Evolutionary conservation across 2,329 filamentous ascomycete genomes (phyloP), one percentile per base, ranked within the genome.

Genomic region (Amauroascus verrucosus): DNA sequence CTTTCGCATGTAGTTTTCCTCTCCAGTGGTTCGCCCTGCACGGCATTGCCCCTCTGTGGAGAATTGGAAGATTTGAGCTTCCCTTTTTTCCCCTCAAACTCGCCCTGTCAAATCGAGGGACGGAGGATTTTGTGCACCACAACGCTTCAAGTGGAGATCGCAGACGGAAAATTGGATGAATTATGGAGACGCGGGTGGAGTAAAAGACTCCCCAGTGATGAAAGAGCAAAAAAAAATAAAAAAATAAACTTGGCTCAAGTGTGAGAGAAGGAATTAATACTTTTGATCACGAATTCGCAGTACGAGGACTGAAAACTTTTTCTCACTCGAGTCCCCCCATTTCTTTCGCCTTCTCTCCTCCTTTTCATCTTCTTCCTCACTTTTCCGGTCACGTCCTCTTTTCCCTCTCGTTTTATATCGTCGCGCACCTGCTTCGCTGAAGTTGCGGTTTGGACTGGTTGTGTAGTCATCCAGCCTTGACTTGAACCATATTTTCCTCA

Each of bases 101-200:
- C 14, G 24, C 24, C 38, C 38, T 13, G 14, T 24, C 22, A 26
- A 24, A 45, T 45, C 41, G 41, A n/a, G 11, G 16, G n/a, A 26
- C 41, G 24, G 41, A 45, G 24, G 45, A 37, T 45, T 45, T n/a
- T 18, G 1, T 11, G 4, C 33, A 20, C 18, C 11, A 28, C 30
- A 28, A 16, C 33, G 33, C 33, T 35, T 14, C 16, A 9, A 26
- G 46, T 38, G 46, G 46, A 38, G 3, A 18, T 22, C 33, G 37
- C n/a, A 48, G 45, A 37, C 45, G 32, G 45, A 48, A 35, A 37
- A 24, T 24, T 48, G 30, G 45, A 28, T 20, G 20, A 33, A 14
- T 32, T 20, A 22, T 48, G 45, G 45, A 48, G 45, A 47, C 13
- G 9, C 45, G 20, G 30, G 45, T 35, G 45, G 45, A 37, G 30